A percentile compares a stretch with the other conserved stretches of the same genome.
These are phyloP conservation scores for Suillus hirtellus DNA, from an alignment of 768 basidiomycete species.

Conservation along the genomic window DNA sequence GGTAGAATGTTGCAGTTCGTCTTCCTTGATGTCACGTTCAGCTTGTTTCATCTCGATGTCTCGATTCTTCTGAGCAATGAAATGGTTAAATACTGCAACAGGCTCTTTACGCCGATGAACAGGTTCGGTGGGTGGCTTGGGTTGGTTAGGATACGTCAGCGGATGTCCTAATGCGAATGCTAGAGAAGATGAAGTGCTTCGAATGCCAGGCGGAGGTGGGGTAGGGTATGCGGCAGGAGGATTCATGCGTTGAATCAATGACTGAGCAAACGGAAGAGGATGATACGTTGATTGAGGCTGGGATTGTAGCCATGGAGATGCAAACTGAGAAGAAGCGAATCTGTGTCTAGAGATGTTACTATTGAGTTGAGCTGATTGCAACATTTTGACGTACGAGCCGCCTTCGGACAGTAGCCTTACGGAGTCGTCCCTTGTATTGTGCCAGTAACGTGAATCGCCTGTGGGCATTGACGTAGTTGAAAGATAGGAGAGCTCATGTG, in stretches of 20 bases:
- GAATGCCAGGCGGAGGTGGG: conserved; percentile 63
- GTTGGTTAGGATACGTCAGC: conserved; percentile 25
- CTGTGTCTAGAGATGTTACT: conserved; percentile 16
- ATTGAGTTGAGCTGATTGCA: background rate
- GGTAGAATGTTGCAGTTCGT: conserved; percentile 22
- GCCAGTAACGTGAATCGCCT: conserved; percentile 63
- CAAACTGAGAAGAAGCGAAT: conserved; percentile 31
- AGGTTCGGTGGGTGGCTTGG: conserved; percentile 14
- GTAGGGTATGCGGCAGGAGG: conserved; percentile 72
- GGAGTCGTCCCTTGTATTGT: conserved; percentile 58
- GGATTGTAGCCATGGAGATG: conserved; percentile 37
- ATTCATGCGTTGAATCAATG: conserved; percentile 60
- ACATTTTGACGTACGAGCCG: conserved; percentile 42
- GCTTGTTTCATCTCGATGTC: conserved; percentile 38
- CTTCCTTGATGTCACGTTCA: conserved; percentile 19
- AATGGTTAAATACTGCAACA: conserved; percentile 62
- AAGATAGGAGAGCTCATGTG: conserved; percentile 59
- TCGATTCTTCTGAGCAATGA: conserved; percentile 56
- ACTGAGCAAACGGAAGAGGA: conserved; percentile 59
- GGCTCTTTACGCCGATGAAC: conserved; percentile 60
- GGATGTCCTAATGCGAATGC: conserved; percentile 67
- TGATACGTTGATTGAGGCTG: conserved; percentile 52
- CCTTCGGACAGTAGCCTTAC: conserved; percentile 58
- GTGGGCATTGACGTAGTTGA: conserved; percentile 45
- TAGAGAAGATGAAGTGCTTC: conserved; percentile 70